Evolutionary conservation across 148 eudicot genomes (phyloP), one percentile per base, ranked within the genome.

Genomic region (Rhododendron griersonianum): DNA sequence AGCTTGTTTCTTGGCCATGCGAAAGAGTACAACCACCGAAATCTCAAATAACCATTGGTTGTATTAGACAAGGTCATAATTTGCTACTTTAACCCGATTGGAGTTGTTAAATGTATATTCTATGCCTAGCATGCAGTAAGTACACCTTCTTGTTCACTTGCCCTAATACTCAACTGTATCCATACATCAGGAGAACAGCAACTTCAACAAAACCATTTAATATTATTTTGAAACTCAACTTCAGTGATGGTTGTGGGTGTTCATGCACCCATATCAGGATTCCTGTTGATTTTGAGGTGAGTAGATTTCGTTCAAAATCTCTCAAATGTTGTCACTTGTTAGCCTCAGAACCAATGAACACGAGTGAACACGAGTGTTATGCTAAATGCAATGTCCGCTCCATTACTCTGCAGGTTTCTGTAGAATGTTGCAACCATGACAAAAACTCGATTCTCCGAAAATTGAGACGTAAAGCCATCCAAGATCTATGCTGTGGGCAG

Each of bases 201-300:
- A 87, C 91, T 82, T 86, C 83, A 28, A 82, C 89, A 50, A 91
- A 90, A 50, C 96, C 95, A 75, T 96, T 95, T 91, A 89, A 94
- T 86, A 88, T 95, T 61, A 82, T 91, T 61, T 84, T 96, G 92
- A 93, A 91, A 78, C 86, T 96, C 91, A 92, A 95, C 92, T 96
- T 96, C 86, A 87, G 92, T 48, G 94, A 95, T 81, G 96, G 98
- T 87, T 95, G 98, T 83, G 91, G 91, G 86, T 95, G 99, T 86
- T 86, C 87, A 73, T 82, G 16, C 87, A 90, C 87, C 82, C 88
- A 85, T 47, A 92, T 96, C 73, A 88, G 84, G 50, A 85, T 94
- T 86, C 96, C 97, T 4, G 91, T 96, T 87, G 92, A 96, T 88
- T 96, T 96, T 85, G 90, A 89, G 93, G 99, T 96, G 86, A 90